Conservation (phyloP, 1,284 basidiomycete genomes). For the Sanghuangporus sanghuang region DNA sequence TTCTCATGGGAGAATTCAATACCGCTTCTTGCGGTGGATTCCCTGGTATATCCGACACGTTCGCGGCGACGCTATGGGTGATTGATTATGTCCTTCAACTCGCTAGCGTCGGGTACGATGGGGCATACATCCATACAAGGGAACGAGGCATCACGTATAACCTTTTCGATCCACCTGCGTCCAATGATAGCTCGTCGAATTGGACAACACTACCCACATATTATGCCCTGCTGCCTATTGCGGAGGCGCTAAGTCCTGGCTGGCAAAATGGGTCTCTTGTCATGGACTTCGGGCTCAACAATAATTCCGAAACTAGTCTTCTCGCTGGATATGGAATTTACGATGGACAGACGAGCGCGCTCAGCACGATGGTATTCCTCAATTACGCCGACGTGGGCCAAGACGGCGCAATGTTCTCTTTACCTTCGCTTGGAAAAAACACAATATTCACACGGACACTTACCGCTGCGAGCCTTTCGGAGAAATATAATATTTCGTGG, state of each 20-base stretch:
- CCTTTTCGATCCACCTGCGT: constrained; percentile 40
- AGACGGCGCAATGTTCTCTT: constrained; percentile 26
- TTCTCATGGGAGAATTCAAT: constrained; percentile 76
- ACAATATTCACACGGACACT: constrained; percentile 40
- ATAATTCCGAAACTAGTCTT: constrained; percentile 31
- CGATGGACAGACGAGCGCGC: constrained; percentile 34
- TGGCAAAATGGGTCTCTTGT: constrained; percentile 40
- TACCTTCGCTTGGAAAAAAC: constrained; percentile 17
- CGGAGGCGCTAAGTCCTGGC: constrained; percentile 45
- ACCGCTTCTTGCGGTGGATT: constrained; percentile 81
- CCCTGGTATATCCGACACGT: constrained; percentile 65
- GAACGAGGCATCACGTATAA: constrained; percentile 48
- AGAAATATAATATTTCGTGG: constrained; percentile 57
- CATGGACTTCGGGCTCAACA: constrained; percentile 45
- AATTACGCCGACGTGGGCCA: constrained; percentile 43
- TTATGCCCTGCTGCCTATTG: constrained; percentile 52
- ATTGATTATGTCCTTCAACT: constrained; percentile 60
- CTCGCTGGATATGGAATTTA: constrained; percentile 59
- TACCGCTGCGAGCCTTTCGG: constrained; percentile 37
- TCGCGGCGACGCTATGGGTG: constrained; percentile 69
- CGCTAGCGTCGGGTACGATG: constrained; percentile 46
- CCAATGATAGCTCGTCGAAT: constrained; percentile 30
- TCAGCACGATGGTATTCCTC: constrained; percentile 48
- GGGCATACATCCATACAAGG: constrained; percentile 46
- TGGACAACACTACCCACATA: constrained; percentile 51